These are phyloP conservation scores for Penstemon barbatus DNA, from an alignment of 257 asterid species.

Conservation along the genomic window DNA sequence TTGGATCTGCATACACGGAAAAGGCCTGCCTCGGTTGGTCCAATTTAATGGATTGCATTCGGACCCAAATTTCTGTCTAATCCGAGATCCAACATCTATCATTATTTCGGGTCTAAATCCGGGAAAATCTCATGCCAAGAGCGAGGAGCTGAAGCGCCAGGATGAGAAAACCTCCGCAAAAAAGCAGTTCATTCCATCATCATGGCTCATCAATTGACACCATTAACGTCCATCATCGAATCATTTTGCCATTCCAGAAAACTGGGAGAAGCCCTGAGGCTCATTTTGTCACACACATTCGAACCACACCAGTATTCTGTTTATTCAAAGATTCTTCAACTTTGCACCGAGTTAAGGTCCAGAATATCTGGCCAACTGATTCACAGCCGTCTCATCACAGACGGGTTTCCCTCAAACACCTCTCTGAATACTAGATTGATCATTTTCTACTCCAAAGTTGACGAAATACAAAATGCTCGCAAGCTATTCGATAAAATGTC, in stretches of 20 bases:
- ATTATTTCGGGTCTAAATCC: too few relatives aligned
- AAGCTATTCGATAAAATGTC: slow-evolving; percentile 45
- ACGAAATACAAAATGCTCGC: slow-evolving; percentile 40
- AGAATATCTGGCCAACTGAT: slow-evolving; percentile 35
- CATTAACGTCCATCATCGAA: slow-evolving; percentile 20
- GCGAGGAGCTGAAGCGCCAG: neutral
- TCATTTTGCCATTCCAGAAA: slow-evolving; percentile 30
- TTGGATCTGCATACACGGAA: too few relatives aligned
- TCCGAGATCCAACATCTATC: too few relatives aligned
- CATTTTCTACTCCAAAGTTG: slow-evolving; percentile 40
- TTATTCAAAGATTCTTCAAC: slow-evolving; percentile 47
- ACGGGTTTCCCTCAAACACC: slow-evolving; percentile 33
- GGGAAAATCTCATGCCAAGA: too few relatives aligned
- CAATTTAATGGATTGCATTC: too few relatives aligned
- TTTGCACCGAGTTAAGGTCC: slow-evolving; percentile 39
- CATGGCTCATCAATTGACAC: slow-evolving; percentile 14
- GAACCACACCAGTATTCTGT: slow-evolving; percentile 33
- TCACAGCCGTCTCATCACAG: slow-evolving; percentile 40
- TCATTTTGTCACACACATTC: slow-evolving; percentile 12
- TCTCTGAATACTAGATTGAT: slow-evolving; percentile 48
- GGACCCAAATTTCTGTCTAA: too few relatives aligned
- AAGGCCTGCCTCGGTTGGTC: too few relatives aligned
- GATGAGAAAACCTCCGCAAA: slow-evolving; percentile 5
- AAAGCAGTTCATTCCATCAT: neutral
- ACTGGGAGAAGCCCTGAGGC: slow-evolving; percentile 31